Evolutionary conservation across 306 rosid species (phyloP).

Genomic region (Boehmeria nivea): DNA sequence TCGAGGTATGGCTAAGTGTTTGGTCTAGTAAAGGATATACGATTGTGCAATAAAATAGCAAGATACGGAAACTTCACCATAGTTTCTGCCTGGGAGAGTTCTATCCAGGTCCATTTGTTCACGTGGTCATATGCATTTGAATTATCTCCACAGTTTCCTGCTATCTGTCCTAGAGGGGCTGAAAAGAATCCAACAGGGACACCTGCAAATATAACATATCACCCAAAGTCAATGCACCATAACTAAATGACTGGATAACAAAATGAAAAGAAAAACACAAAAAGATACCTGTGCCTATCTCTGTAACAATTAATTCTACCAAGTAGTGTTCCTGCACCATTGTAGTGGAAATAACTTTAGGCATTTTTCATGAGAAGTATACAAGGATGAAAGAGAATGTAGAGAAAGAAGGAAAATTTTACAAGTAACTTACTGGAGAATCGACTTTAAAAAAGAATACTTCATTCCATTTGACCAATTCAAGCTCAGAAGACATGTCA

Average conservation of each 20-base stretch:
- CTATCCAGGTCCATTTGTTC: constrained; percentile 50
- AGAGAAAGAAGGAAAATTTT: background rate
- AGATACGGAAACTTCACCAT: constrained; percentile 27
- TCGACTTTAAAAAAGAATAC: constrained; percentile 92
- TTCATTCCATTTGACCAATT: constrained; percentile 86
- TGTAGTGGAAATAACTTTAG: background rate
- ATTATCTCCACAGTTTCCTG: constrained; percentile 40
- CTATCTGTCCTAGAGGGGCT: constrained; percentile 61
- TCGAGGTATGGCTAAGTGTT: constrained; percentile 9
- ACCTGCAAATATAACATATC: constrained; percentile 43
- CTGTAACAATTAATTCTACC: constrained; percentile 66
- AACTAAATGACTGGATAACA: background rate
- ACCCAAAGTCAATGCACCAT: background rate
- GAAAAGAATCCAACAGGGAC: constrained; percentile 75
- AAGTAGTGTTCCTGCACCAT: constrained; percentile 63
- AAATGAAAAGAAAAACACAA: background rate
- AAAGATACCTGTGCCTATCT: constrained; percentile 70
- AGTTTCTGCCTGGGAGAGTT: constrained; percentile 47
- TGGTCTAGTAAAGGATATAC: background rate
- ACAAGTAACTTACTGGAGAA: constrained; percentile 47
- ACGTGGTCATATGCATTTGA: constrained; percentile 31
- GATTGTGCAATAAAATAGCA: background rate
- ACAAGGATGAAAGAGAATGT: too few species aligned
- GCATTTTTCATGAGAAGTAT: too few species aligned
- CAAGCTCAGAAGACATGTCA: constrained; percentile 48